Percentiles rank a stretch among this genome's conserved stretches.
These are phyloP conservation scores for Hypoxylon sp. DNA, from an alignment of 2,329 filamentous ascomycete species.

Conservation along the genomic window DNA sequence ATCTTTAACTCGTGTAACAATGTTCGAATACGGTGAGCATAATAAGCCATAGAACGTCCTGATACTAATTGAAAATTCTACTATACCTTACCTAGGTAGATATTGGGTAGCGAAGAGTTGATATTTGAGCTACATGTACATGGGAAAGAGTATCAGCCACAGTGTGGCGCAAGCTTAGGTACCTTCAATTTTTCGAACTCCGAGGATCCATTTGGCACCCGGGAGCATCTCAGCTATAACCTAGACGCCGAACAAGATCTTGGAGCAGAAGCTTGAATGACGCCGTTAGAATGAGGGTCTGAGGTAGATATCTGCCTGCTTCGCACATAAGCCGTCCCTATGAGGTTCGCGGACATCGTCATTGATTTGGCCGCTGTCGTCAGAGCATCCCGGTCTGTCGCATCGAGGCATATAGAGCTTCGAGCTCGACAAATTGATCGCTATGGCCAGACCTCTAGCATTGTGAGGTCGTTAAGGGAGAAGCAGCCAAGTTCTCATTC, in stretches of 20 bases:
- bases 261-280: slow-evolving; percentile 13
- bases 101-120: no score
- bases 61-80: not conserved
- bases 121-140: no score
- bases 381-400: slow-evolving; percentile 78
- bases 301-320: slow-evolving; percentile 35
- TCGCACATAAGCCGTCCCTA: slow-evolving; percentile 53
- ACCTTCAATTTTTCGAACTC: slow-evolving; percentile 40
- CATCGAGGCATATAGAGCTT: slow-evolving; percentile 73
- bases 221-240: slow-evolving; percentile 26
- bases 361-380: slow-evolving; percentile 80
- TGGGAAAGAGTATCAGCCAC: slow-evolving; percentile 42
- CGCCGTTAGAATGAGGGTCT: slow-evolving; percentile 32
- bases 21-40: no score
- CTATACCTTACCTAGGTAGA: not conserved
- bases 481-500: slow-evolving; percentile 12
- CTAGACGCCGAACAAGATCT: slow-evolving; percentile 12
- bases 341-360: slow-evolving; percentile 74
- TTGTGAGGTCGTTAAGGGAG: slow-evolving; percentile 56
- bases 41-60: no score
- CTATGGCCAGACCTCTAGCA: slow-evolving; percentile 64
- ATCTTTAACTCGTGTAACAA: no score
- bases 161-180: slow-evolving; percentile 49
- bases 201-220: not conserved
- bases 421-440: slow-evolving; percentile 68